phyloP scores from a whole-genome alignment of 495 filamentous ascomycete genomes.

The Penicillium waksmanii region DNA sequence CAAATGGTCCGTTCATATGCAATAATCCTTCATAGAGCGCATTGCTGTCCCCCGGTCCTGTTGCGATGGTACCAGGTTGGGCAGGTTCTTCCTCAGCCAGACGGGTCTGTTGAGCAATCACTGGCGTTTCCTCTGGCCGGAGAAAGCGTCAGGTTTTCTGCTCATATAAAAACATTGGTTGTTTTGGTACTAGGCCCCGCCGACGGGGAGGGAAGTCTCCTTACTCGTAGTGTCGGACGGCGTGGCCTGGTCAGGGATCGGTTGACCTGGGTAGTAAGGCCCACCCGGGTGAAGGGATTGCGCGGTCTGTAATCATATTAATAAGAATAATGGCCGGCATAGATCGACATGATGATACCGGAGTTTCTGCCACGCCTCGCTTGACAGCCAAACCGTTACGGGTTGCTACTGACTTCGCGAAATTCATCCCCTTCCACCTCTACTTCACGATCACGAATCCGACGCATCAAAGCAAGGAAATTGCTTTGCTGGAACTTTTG shows the following conservation, averaged over 20 bases:
- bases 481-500: slow-evolving; percentile 78
- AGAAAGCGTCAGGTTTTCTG: slow-evolving; percentile 23
- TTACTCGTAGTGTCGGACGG: slow-evolving; percentile 23
- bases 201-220: slow-evolving; percentile 19
- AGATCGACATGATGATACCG: slow-evolving; percentile 41
- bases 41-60: slow-evolving; percentile 24
- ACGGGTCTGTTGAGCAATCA: slow-evolving; percentile 10
- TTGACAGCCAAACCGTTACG: slow-evolving; percentile 44
- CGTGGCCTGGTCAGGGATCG: slow-evolving; percentile 11
- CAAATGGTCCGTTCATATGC: slow-evolving; percentile 25
- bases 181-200: slow-evolving; percentile 12
- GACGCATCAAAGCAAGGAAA: slow-evolving; percentile 77
- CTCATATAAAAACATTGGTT: slow-evolving; percentile 7
- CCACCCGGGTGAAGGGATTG: slow-evolving; percentile 59
- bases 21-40: slow-evolving; percentile 29
- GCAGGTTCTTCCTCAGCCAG: slow-evolving; percentile 22
- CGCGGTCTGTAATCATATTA: slow-evolving; percentile 42
- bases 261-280: slow-evolving; percentile 46
- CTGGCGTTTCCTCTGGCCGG: slow-evolving; percentile 13
- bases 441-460: slow-evolving; percentile 57
- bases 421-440: slow-evolving; percentile 57
- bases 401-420: slow-evolving; percentile 58
- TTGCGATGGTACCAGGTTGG: slow-evolving; percentile 18
- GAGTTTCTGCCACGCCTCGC: slow-evolving; percentile 41
- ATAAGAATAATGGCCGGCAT: slow-evolving; percentile 37